Percentiles rank a stretch among this genome's conserved stretches.
Evolutionary conservation across 768 basidiomycete species (phyloP).

Genomic region (Leccinum longicurvipes): DNA sequence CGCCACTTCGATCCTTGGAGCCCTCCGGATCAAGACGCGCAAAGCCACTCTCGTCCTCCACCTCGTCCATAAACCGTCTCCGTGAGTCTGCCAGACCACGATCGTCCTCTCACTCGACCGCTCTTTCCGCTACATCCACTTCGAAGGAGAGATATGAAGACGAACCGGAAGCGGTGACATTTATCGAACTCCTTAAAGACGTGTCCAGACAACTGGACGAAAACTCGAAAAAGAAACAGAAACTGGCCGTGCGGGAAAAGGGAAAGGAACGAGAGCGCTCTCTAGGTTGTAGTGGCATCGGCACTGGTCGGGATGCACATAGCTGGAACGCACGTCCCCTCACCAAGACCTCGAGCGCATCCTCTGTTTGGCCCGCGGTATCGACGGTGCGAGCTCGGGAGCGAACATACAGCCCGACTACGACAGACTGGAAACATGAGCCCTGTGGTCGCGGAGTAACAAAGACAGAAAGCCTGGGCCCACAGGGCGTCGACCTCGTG

Average conservation of each 20-base stretch:
- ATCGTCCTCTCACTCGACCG: slow-evolving; percentile 18
- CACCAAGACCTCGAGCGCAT: slow-evolving; percentile 17
- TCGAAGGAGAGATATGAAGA: slow-evolving; percentile 11
- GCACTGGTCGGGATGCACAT: background rate
- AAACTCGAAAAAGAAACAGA: slow-evolving; percentile 28
- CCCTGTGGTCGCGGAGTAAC: slow-evolving; percentile 2
- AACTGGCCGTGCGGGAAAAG: slow-evolving; percentile 6
- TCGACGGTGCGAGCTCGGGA: background rate
- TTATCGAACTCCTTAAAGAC: slow-evolving; percentile 25
- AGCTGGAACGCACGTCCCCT: slow-evolving; percentile 6
- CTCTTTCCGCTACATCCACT: background rate
- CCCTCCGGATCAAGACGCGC: slow-evolving; percentile 1
- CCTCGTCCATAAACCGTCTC: slow-evolving; percentile 15
- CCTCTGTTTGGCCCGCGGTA: background rate
- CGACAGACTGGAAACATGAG: background rate
- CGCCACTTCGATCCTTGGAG: slow-evolving; percentile 2
- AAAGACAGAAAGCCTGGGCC: slow-evolving; percentile 6
- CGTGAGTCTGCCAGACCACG: slow-evolving; percentile 11
- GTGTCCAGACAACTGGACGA: slow-evolving; percentile 21
- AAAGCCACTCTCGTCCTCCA: slow-evolving; percentile 20
- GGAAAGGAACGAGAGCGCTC: slow-evolving; percentile 10
- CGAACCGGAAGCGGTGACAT: slow-evolving; percentile 22
- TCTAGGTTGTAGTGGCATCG: background rate
- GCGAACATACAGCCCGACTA: background rate
- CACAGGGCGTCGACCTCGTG: background rate